These are phyloP conservation scores for Setaria italica DNA, from an alignment of 202 grass and related monocot species.

Conservation along the genomic window DNA sequence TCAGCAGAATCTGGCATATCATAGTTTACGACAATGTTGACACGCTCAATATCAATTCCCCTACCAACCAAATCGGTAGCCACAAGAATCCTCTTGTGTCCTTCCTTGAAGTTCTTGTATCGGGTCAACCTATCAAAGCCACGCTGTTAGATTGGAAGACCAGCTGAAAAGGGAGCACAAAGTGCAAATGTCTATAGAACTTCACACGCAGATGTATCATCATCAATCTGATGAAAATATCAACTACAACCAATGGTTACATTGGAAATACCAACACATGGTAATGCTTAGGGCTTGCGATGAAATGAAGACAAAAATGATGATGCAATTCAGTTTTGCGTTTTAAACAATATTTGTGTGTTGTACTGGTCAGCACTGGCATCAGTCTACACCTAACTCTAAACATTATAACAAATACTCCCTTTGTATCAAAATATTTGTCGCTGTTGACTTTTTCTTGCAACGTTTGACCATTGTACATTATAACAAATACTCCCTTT, in stretches of 20 bases:
- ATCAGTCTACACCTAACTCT: not conserved
- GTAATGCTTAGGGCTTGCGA: no score
- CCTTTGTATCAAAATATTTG: no score
- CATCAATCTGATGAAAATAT: not conserved
- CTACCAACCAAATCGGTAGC: constrained; percentile 96
- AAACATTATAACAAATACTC: not conserved
- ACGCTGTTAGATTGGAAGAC: not conserved
- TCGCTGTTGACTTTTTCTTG: no score
- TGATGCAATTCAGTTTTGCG: not conserved
- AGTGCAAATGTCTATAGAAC: not conserved
- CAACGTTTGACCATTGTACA: no score
- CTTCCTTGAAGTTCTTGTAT: constrained; percentile 99
- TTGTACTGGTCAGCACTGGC: not conserved
- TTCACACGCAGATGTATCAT: not conserved
- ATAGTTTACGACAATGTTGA: constrained; percentile 98
- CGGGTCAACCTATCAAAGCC: constrained; percentile 67
- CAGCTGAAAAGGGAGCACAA: not conserved
- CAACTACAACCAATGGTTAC: not conserved
- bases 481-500: no score
- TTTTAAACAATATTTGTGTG: not conserved
- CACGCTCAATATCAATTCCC: constrained; percentile 96
- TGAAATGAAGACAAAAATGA: not conserved
- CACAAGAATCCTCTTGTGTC: constrained; percentile 96
- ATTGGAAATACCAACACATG: not conserved
- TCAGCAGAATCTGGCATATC: constrained; percentile 98